Conservation (phyloP, 352 stramenopile genomes). For the Phytopythium kandeliae region DNA sequence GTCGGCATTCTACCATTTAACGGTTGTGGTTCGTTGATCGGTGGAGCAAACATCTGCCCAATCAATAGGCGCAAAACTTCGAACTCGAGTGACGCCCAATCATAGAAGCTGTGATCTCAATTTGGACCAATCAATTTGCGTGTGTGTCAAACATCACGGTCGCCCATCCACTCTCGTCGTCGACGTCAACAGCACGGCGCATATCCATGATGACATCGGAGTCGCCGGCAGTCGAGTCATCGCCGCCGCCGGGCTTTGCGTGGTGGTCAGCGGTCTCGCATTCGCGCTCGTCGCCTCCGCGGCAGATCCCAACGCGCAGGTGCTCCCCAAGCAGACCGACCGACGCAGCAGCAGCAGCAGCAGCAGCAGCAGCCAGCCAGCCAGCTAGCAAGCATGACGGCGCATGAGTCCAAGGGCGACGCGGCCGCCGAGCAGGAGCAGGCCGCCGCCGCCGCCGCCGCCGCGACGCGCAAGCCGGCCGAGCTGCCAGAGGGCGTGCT, state of each 20-base stretch:
- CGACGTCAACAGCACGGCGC: conserved; percentile 6
- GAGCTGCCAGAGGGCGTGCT: conserved; percentile 17
- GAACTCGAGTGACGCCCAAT: too few species aligned
- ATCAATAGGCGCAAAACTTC: background rate
- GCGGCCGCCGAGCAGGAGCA: conserved; percentile 6
- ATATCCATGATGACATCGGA: conserved; percentile 6
- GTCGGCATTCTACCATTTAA: too few species aligned
- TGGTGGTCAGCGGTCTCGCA: too few species aligned
- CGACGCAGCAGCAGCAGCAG: background rate
- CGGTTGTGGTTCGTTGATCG: too few species aligned
- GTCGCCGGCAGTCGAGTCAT: conserved; percentile 2
- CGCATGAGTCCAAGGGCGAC: conserved; percentile 14
- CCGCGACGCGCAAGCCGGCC: conserved; percentile 1
- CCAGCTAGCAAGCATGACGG: conserved; percentile 13
- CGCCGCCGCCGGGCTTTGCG: background rate
- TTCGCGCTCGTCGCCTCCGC: too few species aligned
- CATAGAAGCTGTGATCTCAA: too few species aligned
- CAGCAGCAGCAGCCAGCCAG: background rate
- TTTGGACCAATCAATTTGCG: too few species aligned
- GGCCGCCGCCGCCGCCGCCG: background rate
- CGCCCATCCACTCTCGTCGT: too few species aligned
- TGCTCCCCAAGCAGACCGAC: too few species aligned
- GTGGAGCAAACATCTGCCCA: too few species aligned
- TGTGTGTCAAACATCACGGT: too few species aligned
- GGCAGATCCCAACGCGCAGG: too few species aligned